Base-by-base conservation (phyloP, 2,329 filamentous ascomycete species). In the Monilinia fructicola region DNA sequence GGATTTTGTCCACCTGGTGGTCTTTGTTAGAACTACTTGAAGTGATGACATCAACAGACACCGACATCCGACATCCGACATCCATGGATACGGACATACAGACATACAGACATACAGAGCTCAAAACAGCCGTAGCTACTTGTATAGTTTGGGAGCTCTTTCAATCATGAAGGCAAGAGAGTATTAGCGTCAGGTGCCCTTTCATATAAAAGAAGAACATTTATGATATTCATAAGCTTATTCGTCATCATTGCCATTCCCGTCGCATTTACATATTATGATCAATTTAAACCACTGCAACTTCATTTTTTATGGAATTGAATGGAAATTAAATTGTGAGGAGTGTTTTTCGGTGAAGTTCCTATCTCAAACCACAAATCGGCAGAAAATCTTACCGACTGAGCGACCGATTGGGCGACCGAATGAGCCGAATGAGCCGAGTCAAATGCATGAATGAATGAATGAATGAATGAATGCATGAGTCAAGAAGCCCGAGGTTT, bases 11-110 rank as follows among this genome's bases (percentile, higher is more conserved):
- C n/a, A n/a, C n/a, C n/a, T n/a, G 31, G 44, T 42, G 6, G 38
- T 58, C 55, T 58, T 58, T 44, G 40, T n/a, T n/a, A n/a, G n/a
- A n/a, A n/a, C n/a, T 28, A 46, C 40, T 44, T 46, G 26, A 42
- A 44, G 6, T 18, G 4, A 56, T 44, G 38, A 56, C 54, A 6
- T 31, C 31, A n/a, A n/a, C n/a, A n/a, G n/a, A n/a, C n/a, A n/a
- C n/a, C n/a, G n/a, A n/a, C n/a, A n/a, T n/a, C n/a, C n/a, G n/a
- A n/a, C n/a, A n/a, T n/a, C n/a, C n/a, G 31, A 31, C 31, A 35
- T 35, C 31, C 6, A 35, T 7, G 9, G 31, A 35, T 35, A 6
- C 31, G 5, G 31, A 35, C 5, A 35, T 35, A 35, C 31, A 35
- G 31, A 35, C 31, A 35, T 7, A 35, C 31, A 35, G 31, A 6